Base-by-base conservation (phyloP, 148 eudicot genomes). In the Mesembryanthemum crystallinum region DNA sequence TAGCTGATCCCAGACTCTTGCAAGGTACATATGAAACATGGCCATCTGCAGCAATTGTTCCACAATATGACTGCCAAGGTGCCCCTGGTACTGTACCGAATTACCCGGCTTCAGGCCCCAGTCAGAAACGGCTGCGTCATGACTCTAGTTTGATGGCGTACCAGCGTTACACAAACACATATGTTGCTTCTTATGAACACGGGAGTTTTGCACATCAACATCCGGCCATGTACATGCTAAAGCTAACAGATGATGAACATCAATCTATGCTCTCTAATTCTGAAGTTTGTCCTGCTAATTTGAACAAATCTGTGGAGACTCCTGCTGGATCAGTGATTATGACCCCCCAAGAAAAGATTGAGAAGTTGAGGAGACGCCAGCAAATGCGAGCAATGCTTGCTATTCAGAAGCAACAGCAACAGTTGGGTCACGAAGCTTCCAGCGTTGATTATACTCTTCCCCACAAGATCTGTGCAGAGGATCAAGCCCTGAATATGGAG, bases 301-400 rank as follows among this genome's bases (percentile, higher is more conserved):
- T 84, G 42, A 80, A 78, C 32, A 80, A 81, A 66, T 79, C 81
- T 10, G 66, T 72, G n/a, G 80, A 77, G 27, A 65, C 81, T 60
- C 42, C 71, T 13, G 35, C 72, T 60, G 82, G 70, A 55, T 79
- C 87, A 71, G 75, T 60, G 37, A 78, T 69, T 14, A 91, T 93
- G 98, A 91, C 98, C 49, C 96, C 96, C 39, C 85, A 81, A 66
- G 96, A 93, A 77, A 93, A 93, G 79, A 93, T 93, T 77, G 96
- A 93, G 76, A 93, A 93, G 78, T 76, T 93, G 69, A 88, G 92
- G 75, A 52, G 88, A 76, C 86, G 94, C 71, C 98, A 93, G 77
- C 83, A 88, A 82, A 87, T 91, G 90, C 86, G 90, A 67, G 98
- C 98, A 80, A 73, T 89, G 83, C 87, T 88, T 82, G 96, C 96